A percentile compares a stretch with the other conserved stretches of the same genome.
Evolutionary conservation across 495 filamentous ascomycete genomes (phyloP).

Genomic region (Recurvomyces mirabilis): DNA sequence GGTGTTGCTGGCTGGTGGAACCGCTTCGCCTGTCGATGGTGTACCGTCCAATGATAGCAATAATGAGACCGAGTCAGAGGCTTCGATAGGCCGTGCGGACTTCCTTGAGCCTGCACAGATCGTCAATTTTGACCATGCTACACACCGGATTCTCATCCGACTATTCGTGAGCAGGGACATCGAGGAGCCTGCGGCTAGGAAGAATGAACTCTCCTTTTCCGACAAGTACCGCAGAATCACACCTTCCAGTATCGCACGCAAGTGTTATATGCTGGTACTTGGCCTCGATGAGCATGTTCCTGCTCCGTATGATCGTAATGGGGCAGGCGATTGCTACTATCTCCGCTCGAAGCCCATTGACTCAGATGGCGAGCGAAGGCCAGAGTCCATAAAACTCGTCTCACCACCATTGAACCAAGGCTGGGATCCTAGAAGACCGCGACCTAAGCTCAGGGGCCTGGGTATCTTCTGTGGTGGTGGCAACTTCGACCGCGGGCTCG

Average conservation of each 20-base stretch:
- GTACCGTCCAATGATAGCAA: not conserved
- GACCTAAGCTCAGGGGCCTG: constrained; percentile 41
- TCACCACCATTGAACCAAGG: constrained; percentile 43
- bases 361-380: not conserved
- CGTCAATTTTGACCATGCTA: constrained; percentile 32
- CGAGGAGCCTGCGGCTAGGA: constrained; percentile 22
- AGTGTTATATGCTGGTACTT: constrained; percentile 51
- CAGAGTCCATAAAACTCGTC: too few species aligned
- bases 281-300: constrained; percentile 36
- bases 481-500: constrained; percentile 60
- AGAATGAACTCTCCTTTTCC: constrained; percentile 59
- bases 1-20: constrained; percentile 21
- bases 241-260: constrained; percentile 35
- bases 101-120: constrained; percentile 47
- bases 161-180: constrained; percentile 32
- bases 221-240: constrained; percentile 34
- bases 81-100: not conserved
- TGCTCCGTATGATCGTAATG: constrained; percentile 50
- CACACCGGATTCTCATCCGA: constrained; percentile 32
- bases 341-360: constrained; percentile 29
- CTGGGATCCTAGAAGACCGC: constrained; percentile 35
- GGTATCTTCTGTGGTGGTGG: constrained; percentile 67
- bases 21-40: not conserved
- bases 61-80: not conserved
- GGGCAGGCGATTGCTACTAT: constrained; percentile 53